These are phyloP conservation scores for Sanguinoderma infundibulare DNA, from an alignment of 1,284 basidiomycete species.

Conservation along the genomic window DNA sequence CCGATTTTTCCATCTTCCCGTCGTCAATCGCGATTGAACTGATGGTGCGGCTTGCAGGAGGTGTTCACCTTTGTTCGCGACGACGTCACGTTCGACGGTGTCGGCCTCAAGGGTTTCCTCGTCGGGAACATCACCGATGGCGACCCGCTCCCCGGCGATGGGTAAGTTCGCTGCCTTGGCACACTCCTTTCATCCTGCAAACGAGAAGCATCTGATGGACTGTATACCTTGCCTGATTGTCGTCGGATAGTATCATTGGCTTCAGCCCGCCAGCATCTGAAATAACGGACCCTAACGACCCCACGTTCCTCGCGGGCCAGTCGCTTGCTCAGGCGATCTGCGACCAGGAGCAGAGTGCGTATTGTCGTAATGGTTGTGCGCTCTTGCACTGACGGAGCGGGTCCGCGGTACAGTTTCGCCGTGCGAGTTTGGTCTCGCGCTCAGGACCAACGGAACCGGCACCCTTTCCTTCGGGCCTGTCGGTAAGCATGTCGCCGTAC, in stretches of 20 bases:
- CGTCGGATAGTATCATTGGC: constrained; percentile 5
- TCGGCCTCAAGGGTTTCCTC: background rate
- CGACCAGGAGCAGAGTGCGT: constrained; percentile 10
- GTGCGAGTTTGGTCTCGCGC: constrained; percentile 12
- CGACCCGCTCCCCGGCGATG: constrained; percentile 1
- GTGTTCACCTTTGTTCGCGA: constrained; percentile 3
- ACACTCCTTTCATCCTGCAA: no score
- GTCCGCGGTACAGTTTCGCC: constrained; percentile 9
- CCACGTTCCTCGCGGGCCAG: constrained; percentile 12
- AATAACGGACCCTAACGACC: constrained; percentile 12
- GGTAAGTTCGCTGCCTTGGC: no score
- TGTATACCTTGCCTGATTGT: no score
- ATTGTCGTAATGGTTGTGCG: no score
- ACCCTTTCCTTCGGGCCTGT: constrained; percentile 12
- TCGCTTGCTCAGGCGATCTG: constrained; percentile 17
- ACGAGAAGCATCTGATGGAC: no score
- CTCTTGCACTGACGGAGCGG: background rate
- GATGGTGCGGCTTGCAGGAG: background rate
- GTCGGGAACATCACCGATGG: constrained; percentile 11
- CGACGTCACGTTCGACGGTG: background rate
- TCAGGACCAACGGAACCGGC: constrained; percentile 7
- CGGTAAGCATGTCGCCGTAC: background rate
- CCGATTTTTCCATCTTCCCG: background rate
- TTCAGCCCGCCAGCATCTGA: constrained; percentile 16
- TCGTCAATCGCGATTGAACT: background rate